Evolutionary conservation across 2,329 filamentous ascomycete species (phyloP).

Genomic region (Arthrobotrys sphaeroides): DNA sequence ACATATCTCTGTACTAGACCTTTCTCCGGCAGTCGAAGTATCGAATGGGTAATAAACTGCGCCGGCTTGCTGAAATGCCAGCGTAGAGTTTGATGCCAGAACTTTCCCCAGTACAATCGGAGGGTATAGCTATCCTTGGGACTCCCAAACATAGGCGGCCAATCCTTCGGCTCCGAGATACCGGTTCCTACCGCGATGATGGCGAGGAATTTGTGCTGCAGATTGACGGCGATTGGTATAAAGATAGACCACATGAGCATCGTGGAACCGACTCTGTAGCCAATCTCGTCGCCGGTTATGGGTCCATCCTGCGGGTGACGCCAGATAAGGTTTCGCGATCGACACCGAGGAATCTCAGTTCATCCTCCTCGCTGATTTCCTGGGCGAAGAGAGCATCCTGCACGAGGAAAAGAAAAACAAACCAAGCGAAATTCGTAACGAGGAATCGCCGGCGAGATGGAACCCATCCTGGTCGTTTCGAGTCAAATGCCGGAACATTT

Average conservation of each 20-base stretch:
- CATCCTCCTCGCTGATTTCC: constrained; percentile 9
- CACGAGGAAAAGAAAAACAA: constrained; percentile 10
- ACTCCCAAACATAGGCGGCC: constrained; percentile 35
- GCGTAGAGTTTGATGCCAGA: constrained; percentile 52
- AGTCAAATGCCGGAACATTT: constrained; percentile 41
- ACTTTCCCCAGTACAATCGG: constrained; percentile 46
- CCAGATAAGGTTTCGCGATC: constrained; percentile 34
- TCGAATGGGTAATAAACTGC: constrained; percentile 29
- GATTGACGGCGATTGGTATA: constrained; percentile 17
- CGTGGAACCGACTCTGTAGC: background rate
- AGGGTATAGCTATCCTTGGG: constrained; percentile 42
- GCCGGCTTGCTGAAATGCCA: constrained; percentile 47
- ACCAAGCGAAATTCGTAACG: background rate
- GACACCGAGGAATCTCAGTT: constrained; percentile 25
- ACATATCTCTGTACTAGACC: constrained; percentile 45
- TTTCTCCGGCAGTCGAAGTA: constrained; percentile 26
- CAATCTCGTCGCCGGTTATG: constrained; percentile 28
- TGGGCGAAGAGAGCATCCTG: constrained; percentile 22
- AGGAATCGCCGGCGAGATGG: constrained; percentile 33
- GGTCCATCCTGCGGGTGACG: constrained; percentile 20
- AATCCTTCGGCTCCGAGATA: constrained; percentile 45
- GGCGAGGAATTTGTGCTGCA: constrained; percentile 26
- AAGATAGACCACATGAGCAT: constrained; percentile 39
- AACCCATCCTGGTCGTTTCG: constrained; percentile 39
- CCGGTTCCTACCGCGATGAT: constrained; percentile 29